phyloP scores from a whole-genome alignment of 176 grass and related monocot genomes.

The Sorghum bicolor region Sorghum_bicolor_NCBIv3 NC_012874.2:65207001-65207500 shows the following conservation, averaged over 20 bases:
- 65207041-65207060: conserved; percentile 61
- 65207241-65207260: conserved; percentile 85
- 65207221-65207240: conserved; percentile 94
- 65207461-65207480: conserved; percentile 74
- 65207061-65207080: conserved; percentile 96
- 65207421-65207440: conserved; percentile 22
- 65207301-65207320: conserved; percentile 90
- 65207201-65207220: conserved; percentile 38
- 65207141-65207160: conserved; percentile 8
- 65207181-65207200: background rate
- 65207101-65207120: conserved; percentile 98
- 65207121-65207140: conserved; percentile 94
- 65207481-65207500: conserved; percentile 90
- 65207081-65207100: conserved; percentile 96
- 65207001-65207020: conserved; percentile 7
- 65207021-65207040: background rate
- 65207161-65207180: background rate
- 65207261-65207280: conserved; percentile 99
- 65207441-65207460: conserved; percentile 73
- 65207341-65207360: background rate
- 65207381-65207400: background rate
- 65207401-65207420: background rate
- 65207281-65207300: conserved; percentile 89
- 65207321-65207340: conserved; percentile 16
- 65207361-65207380: background rate